Base-by-base conservation (phyloP, 164 flowering plant genomes). In the Liquidambar formosana region DNA sequence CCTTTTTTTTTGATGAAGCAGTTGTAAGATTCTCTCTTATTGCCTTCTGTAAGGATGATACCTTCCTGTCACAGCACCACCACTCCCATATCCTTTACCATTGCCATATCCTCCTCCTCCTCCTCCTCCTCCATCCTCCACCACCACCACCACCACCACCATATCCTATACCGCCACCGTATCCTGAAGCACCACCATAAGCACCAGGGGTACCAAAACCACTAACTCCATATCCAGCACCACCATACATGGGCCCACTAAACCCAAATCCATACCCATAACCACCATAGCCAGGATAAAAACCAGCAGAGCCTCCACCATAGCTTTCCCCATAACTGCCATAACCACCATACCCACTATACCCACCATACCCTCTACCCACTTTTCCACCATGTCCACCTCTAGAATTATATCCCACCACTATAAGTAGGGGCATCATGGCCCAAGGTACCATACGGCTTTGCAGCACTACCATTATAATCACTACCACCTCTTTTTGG, bases 401-500 rank as follows among this genome's bases (percentile, higher is more conserved):
- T 53, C 72, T 68, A 67, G 76, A 70, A 43, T 49, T 57, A 70
- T 71, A 46, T n/a, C 54, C 77, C 78, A n/a, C 80, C 77, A 21
- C 80, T 70, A 70, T 77, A 77, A 0, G 69, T 75, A 10, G 51
- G 68, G 15, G 74, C 71, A 59, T 75, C 75, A 38, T 69, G 63
- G 25, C 76, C 69, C 59, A 68, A 73, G 21, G 80, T 74, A 47
- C 79, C 80, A 68, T 76, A 73, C 4, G 77, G 74, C 63, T 66
- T 77, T 15, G 70, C 51, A 52, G 47, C 64, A 57, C 76, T 71
- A 46, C 84, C 76, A 57, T 76, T 79, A 51, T 61, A 74, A 53
- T 83, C 89, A 48, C 75, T 74, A 33, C 78, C 83, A 49, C 72
- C 60, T 69, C 81, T 82, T 75, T 78, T 89, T 45, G 93, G 93